These are phyloP conservation scores for Stephanodiscus triporus DNA, from an alignment of 108 stramenopile genomes.

Conservation along the genomic window DNA sequence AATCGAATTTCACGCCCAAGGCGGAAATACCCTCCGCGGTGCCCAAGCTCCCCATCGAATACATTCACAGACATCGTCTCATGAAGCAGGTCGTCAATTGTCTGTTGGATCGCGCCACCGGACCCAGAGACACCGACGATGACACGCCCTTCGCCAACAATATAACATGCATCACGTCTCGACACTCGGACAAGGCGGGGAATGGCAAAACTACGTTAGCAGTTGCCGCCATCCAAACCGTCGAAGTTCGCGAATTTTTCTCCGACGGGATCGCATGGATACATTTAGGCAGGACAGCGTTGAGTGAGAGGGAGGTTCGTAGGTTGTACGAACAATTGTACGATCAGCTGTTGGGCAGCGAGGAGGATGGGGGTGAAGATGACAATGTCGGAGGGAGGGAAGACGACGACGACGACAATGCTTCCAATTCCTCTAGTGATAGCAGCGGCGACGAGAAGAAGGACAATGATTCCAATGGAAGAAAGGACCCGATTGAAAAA, in stretches of 20 bases:
- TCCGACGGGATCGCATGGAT: conserved; percentile 90
- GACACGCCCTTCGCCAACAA: conserved; percentile 52
- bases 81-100: conserved; percentile 92
- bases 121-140: conserved; percentile 69
- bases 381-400: conserved; percentile 33
- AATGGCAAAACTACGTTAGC: conserved; percentile 89
- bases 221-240: conserved; percentile 87
- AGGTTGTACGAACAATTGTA: conserved; percentile 85
- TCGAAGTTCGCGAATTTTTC: conserved; percentile 88
- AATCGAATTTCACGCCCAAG: conserved; percentile 83
- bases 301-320: conserved; percentile 79
- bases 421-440: conserved; percentile 27
- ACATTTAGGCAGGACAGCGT: conserved; percentile 72
- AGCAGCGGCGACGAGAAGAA: conserved; percentile 19
- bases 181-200: conserved; percentile 88
- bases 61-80: conserved; percentile 83
- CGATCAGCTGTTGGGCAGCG: conserved; percentile 69
- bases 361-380: conserved; percentile 59
- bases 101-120: conserved; percentile 60
- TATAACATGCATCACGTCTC: conserved; percentile 85
- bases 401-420: conserved; percentile 44
- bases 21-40: conserved; percentile 86
- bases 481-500: neutral
- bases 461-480: neutral
- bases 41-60: conserved; percentile 83